Evolutionary conservation across 176 grass and related monocot genomes (phyloP).

Genomic region (Eragrostis curvula): DNA sequence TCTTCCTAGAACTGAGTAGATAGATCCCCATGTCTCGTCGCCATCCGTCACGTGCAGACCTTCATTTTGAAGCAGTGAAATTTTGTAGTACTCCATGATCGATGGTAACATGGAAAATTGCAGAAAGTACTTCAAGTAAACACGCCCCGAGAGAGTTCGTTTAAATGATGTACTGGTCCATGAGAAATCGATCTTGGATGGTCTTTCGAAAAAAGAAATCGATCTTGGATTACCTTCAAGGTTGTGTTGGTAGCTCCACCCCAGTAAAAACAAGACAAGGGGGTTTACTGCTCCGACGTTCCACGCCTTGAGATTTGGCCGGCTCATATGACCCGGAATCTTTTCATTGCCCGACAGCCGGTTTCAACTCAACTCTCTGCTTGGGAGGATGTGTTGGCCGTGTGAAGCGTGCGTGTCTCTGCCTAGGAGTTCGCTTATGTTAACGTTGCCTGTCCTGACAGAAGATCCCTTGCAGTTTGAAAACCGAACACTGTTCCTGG

Average conservation of each 20-base stretch:
- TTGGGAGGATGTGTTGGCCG: conserved; percentile 17
- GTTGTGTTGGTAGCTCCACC: neutral
- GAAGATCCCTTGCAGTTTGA: neutral
- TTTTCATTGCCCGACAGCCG: conserved; percentile 2
- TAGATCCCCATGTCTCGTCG: conserved; percentile 20
- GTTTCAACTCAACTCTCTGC: conserved; percentile 8
- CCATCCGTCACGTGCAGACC: conserved; percentile 1
- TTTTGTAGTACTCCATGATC: neutral
- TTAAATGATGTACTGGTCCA: neutral
- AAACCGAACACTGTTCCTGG: neutral
- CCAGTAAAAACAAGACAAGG: neutral
- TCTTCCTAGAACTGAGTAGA: neutral
- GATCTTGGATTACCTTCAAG: neutral
- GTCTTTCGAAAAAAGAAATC: no score
- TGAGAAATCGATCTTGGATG: no score
- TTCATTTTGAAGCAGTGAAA: neutral
- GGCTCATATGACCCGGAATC: conserved; percentile 26
- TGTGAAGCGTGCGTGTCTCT: neutral
- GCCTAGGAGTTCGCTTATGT: neutral
- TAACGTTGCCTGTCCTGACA: neutral
- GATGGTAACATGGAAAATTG: neutral
- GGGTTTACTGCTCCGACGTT: neutral
- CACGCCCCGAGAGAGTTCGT: neutral
- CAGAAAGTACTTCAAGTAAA: neutral
- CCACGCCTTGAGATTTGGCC: neutral